These are phyloP conservation scores for Cordyceps tenuipes DNA, from an alignment of 2,329 filamentous ascomycete species.

Conservation along the genomic window DNA sequence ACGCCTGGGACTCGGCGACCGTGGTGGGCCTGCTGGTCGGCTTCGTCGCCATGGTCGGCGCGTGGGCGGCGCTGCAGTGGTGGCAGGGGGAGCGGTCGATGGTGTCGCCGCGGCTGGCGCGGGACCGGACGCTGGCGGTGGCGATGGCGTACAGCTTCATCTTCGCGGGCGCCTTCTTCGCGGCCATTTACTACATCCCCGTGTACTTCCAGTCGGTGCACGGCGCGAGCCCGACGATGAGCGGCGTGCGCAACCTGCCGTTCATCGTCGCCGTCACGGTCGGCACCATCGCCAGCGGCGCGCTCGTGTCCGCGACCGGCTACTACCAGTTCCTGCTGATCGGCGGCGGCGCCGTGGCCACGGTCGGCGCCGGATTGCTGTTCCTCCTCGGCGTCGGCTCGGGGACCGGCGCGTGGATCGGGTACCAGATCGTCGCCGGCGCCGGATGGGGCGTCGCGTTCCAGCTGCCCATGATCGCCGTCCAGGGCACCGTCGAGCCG, in stretches of 20 bases:
- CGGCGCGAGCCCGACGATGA: constrained; percentile 25
- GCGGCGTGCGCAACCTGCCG: constrained; percentile 32
- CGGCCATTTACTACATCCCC: constrained; percentile 32
- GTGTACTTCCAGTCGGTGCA: constrained; percentile 31
- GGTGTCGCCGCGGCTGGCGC: constrained; percentile 27
- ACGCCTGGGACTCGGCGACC: constrained; percentile 28
- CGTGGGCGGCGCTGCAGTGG: constrained; percentile 27
- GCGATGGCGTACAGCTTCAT: constrained; percentile 30
- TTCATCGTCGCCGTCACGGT: constrained; percentile 34
- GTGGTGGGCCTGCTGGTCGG: constrained; percentile 32
- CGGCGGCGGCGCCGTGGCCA: constrained; percentile 34
- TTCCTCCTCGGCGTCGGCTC: constrained; percentile 33
- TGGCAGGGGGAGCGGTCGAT: constrained; percentile 33
- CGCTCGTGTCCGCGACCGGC: constrained; percentile 30
- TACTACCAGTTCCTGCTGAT: constrained; percentile 38
- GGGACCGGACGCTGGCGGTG: constrained; percentile 25
- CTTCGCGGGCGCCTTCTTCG: constrained; percentile 28
- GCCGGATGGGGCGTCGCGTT: constrained; percentile 36
- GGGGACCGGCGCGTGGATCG: constrained; percentile 38
- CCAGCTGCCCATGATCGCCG: constrained; percentile 44
- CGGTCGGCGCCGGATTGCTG: constrained; percentile 34
- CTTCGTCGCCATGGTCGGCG: constrained; percentile 19
- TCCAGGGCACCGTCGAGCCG: constrained; percentile 32
- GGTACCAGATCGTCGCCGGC: constrained; percentile 45
- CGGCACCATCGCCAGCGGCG: constrained; percentile 31